A percentile compares a stretch with the other conserved stretches of the same genome.
These are phyloP conservation scores for Geranium incanum DNA, from an alignment of 441 rosid species.

Conservation along the genomic window DNA sequence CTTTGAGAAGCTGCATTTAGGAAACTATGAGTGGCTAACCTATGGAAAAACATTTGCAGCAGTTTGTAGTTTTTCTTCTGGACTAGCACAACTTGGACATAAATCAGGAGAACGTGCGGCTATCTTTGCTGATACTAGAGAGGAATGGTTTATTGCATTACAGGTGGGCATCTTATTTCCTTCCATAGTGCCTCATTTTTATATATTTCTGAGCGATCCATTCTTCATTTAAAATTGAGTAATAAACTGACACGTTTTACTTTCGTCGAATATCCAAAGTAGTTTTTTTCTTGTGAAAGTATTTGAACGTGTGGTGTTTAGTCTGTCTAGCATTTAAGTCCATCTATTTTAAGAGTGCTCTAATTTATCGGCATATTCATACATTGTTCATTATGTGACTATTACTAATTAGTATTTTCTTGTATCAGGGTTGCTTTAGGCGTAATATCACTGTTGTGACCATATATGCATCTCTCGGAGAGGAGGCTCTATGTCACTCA, in stretches of 20 bases:
- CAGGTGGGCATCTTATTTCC: constrained; percentile 48
- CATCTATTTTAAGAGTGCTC: background rate
- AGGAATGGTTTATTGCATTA: constrained; percentile 93
- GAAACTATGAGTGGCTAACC: constrained; percentile 81
- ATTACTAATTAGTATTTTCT: constrained; percentile 16
- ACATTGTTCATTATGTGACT: constrained; percentile 3
- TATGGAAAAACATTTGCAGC: constrained; percentile 55
- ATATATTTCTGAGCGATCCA: background rate
- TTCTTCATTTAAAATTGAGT: background rate
- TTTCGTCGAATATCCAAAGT: background rate
- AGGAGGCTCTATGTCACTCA: constrained; percentile 89
- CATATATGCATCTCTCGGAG: constrained; percentile 86
- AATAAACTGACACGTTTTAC: background rate
- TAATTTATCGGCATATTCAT: background rate
- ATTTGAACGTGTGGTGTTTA: background rate
- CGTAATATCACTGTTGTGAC: constrained; percentile 81
- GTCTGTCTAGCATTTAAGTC: background rate
- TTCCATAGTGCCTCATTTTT: background rate
- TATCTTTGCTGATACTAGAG: constrained; percentile 88
- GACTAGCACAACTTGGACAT: constrained; percentile 69
- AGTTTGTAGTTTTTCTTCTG: constrained; percentile 75
- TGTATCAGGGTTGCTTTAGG: constrained; percentile 80
- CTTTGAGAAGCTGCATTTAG: constrained; percentile 90
- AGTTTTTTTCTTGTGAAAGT: background rate
- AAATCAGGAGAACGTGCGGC: constrained; percentile 73